A percentile compares a stretch with the other conserved stretches of the same genome.
These are phyloP conservation scores for Catharanthus roseus DNA, from an alignment of 257 asterid genomes.

Conservation along the genomic window DNA sequence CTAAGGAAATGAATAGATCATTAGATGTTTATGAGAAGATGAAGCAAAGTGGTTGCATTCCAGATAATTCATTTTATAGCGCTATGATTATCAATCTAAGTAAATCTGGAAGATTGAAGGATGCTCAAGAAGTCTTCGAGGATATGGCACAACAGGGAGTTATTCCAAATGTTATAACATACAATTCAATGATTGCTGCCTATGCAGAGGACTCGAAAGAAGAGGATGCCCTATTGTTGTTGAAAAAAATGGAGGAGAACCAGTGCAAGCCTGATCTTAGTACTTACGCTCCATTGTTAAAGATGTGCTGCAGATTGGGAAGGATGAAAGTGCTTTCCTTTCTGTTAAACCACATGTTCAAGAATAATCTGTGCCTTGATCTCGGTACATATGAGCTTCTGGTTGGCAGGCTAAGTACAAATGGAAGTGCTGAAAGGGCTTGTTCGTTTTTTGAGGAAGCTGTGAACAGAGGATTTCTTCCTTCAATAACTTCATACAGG, in stretches of 20 bases:
- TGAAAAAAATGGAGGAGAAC: constrained; percentile 60
- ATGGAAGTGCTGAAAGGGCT: constrained; percentile 47
- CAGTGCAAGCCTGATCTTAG: constrained; percentile 53
- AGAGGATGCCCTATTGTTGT: constrained; percentile 69
- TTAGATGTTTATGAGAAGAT: constrained; percentile 57
- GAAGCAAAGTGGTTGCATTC: constrained; percentile 52
- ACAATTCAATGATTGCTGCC: constrained; percentile 50
- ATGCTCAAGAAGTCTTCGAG: constrained; percentile 59
- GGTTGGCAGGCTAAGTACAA: constrained; percentile 50
- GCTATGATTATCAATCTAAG: constrained; percentile 47
- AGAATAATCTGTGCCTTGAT: constrained; percentile 59
- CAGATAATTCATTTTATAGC: constrained; percentile 59
- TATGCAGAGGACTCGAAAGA: constrained; percentile 49
- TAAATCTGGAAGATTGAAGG: constrained; percentile 65
- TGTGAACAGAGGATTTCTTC: constrained; percentile 60
- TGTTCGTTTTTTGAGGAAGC: constrained; percentile 63
- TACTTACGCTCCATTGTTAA: constrained; percentile 68
- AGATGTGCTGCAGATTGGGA: constrained; percentile 76
- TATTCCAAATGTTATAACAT: constrained; percentile 39
- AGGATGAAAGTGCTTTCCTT: constrained; percentile 78
- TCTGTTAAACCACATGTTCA: constrained; percentile 74
- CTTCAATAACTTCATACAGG: constrained; percentile 39
- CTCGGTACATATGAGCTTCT: constrained; percentile 62
- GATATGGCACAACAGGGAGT: constrained; percentile 79
- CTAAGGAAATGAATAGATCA: constrained; percentile 64